A percentile compares a stretch with the other conserved stretches of the same genome.
phyloP scores from a whole-genome alignment of 2,329 filamentous ascomycete genomes.

The Akanthomyces lecanii region DNA sequence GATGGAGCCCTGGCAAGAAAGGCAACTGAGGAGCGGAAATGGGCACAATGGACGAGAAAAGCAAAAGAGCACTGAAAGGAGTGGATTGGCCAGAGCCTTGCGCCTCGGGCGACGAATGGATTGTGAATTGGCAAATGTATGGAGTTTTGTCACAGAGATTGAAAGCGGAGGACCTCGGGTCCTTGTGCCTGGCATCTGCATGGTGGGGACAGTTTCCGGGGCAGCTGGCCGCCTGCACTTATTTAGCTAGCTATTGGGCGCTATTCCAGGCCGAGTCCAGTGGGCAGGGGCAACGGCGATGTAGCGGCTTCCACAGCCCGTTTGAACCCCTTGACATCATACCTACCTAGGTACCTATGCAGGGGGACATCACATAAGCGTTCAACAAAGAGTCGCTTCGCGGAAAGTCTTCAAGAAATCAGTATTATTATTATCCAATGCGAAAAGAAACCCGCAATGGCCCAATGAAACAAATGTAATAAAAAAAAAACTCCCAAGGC shows the following conservation, averaged over 20 bases:
- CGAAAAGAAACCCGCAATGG: not conserved
- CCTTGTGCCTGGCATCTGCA: not conserved
- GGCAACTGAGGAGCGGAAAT: not conserved
- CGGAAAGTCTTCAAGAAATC: not conserved
- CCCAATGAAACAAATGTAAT: conserved; percentile 1
- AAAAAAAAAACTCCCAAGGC: conserved; percentile 5
- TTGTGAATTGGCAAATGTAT: not conserved
- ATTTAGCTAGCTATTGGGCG: not conserved
- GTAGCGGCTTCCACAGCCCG: not conserved
- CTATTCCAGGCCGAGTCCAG: not conserved
- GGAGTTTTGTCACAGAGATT: not conserved
- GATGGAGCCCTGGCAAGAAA: not conserved
- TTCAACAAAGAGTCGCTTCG: not conserved
- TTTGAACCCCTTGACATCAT: not conserved
- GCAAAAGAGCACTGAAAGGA: conserved; percentile 1
- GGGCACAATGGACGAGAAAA: not conserved
- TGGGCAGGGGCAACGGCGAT: too few species aligned
- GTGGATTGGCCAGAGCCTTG: conserved; percentile 11
- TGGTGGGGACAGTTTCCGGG: not conserved
- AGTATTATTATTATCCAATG: conserved; percentile 10
- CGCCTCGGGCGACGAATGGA: conserved; percentile 4
- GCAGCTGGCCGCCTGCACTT: not conserved
- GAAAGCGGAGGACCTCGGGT: conserved; percentile 9
- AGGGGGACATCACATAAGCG: not conserved
- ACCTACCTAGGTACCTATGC: too few species aligned